phyloP scores from a whole-genome alignment of 2,329 filamentous ascomycete species.

The Alternaria atra region DNA sequence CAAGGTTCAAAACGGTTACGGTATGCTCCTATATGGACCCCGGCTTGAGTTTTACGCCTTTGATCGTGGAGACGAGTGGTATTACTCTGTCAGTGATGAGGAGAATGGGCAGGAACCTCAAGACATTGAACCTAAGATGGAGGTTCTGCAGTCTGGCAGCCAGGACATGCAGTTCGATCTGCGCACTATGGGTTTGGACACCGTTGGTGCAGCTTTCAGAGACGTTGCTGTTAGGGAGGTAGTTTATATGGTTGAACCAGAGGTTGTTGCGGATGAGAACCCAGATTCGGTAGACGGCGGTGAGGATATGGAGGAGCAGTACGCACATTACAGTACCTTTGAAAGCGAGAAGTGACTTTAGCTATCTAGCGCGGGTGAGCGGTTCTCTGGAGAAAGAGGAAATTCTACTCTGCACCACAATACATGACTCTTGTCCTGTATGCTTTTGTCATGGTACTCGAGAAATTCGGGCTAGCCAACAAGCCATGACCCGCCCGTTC shows the following conservation, averaged over 20 bases:
- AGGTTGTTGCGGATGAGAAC: neutral
- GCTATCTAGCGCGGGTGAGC: neutral
- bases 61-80: constrained; percentile 10
- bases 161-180: constrained; percentile 16
- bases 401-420: neutral
- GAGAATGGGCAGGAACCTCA: neutral
- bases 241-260: constrained; percentile 1
- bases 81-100: neutral
- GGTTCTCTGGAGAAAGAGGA: neutral
- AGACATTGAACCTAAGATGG: constrained; percentile 4
- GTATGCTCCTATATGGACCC: constrained; percentile 36
- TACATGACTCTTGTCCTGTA: neutral
- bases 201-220: constrained; percentile 13
- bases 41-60: constrained; percentile 38
- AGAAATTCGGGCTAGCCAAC: neutral
- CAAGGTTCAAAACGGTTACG: constrained; percentile 26
- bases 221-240: constrained; percentile 5
- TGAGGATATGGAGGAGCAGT: neutral
- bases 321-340: neutral
- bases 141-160: neutral
- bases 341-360: neutral
- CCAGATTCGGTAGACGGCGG: neutral
- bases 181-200: constrained; percentile 4
- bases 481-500: neutral
- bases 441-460: neutral